Percentiles rank a stretch among this genome's conserved stretches.
Conservation (phyloP, 495 filamentous ascomycete genomes). For the Pseudoneurospora amorphoporcata region DNA sequence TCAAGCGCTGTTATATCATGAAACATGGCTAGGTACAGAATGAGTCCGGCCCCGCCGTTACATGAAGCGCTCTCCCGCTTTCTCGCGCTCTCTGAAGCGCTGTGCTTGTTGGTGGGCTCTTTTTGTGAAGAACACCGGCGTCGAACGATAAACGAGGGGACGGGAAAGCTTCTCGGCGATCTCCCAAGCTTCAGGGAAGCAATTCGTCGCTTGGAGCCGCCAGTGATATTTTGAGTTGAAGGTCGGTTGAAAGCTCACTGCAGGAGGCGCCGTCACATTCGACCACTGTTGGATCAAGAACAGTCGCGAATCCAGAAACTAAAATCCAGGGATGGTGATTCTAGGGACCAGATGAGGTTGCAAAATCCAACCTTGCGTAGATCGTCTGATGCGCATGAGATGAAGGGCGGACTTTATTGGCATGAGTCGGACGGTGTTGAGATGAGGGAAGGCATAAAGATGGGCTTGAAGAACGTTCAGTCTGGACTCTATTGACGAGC, state of each 20-base stretch:
- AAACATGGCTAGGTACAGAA: neutral
- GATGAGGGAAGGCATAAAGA: neutral
- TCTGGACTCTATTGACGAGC: neutral
- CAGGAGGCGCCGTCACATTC: neutral
- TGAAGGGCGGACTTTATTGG: neutral
- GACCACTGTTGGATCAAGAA: neutral
- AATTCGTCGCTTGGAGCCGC: neutral
- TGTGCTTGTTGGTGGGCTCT: neutral
- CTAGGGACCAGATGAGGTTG: neutral
- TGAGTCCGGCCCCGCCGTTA: neutral
- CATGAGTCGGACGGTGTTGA: neutral
- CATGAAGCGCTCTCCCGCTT: neutral
- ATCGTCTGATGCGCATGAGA: neutral
- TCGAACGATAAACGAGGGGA: neutral
- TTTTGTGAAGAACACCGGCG: neutral
- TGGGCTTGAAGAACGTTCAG: neutral
- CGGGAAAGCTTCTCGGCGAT: neutral
- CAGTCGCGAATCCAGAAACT: neutral
- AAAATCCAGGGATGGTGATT: neutral
- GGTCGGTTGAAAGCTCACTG: neutral
- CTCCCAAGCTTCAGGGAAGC: neutral
- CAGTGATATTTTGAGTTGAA: neutral
- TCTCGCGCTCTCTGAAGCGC: neutral
- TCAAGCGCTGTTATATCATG: neutral
- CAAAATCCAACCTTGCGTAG: neutral